A percentile compares a stretch with the other conserved stretches of the same genome.
Conservation (phyloP, 2,329 filamentous ascomycete species). For the Trichoderma afroharzianum region DNA sequence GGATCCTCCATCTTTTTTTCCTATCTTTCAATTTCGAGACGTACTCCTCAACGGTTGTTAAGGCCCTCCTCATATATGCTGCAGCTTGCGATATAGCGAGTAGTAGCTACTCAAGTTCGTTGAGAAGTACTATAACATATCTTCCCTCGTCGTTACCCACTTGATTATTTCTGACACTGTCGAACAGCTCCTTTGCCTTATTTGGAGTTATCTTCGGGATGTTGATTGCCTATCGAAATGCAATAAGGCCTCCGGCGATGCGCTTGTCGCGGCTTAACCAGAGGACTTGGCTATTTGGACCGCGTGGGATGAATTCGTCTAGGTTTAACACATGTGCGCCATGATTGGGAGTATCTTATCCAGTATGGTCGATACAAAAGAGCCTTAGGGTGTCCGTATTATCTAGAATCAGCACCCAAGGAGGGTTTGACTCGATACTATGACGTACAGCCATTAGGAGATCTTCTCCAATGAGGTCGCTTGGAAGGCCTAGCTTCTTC, state of each 20-base stretch:
- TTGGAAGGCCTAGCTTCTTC: constrained; percentile 21
- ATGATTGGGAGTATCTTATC: background rate
- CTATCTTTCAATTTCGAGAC: constrained; percentile 23
- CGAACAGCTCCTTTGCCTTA: background rate
- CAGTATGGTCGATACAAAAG: constrained; percentile 23
- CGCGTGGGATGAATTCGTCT: constrained; percentile 25
- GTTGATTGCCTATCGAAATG: constrained; percentile 21
- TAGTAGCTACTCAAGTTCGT: constrained; percentile 29
- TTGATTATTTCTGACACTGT: background rate
- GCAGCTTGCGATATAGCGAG: constrained; percentile 33
- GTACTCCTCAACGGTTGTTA: constrained; percentile 25
- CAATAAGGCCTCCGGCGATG: constrained; percentile 24
- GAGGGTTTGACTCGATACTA: constrained; percentile 18
- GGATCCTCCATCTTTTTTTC: constrained; percentile 24
- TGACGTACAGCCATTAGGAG: constrained; percentile 21
- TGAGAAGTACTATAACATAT: constrained; percentile 10
- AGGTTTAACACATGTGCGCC: background rate
- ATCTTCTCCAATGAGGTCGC: constrained; percentile 21
- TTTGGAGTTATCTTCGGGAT: constrained; percentile 24
- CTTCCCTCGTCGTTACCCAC: background rate
- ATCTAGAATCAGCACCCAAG: constrained; percentile 33
- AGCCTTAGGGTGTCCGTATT: constrained; percentile 32
- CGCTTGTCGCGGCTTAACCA: constrained; percentile 33
- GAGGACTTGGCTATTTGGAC: constrained; percentile 26
- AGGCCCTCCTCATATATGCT: constrained; percentile 30